Base-by-base conservation (phyloP, 305 asterid genomes). In the Fraxinus albicans region DNA sequence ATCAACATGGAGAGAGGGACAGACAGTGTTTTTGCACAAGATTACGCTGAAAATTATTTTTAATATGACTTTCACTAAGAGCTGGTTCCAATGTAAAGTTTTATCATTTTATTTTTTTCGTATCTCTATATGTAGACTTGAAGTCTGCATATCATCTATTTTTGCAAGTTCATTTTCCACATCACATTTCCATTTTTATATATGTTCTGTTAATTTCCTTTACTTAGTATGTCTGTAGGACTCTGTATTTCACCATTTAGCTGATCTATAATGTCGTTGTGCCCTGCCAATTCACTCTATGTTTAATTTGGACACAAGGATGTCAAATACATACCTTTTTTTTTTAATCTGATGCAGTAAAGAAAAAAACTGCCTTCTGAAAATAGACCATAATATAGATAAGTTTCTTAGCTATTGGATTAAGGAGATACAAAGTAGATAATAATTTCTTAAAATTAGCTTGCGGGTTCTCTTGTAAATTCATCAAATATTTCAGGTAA, bases 401-500 rank as follows among this genome's bases (percentile, higher is more conserved):
- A 60, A 60, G 31, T 6, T 21, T 60, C 8, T 60, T 60, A 21
- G 70, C 4, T 21, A 60, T 60, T 60, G 4, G 33, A 60, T 60
- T 60, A 21, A 21, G 70, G 70, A 60, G 31, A 3, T 60, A 8
- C 70, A 60, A 21, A 21, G 70, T 60, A 21, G 15, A 60, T 21
- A 60, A 17, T 53, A 17, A 17, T 53, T 53, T 53, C 65, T 53
- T 53, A 53, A 53, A n/a, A n/a, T 53, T 58, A 58, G 69, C 27
- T 58, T 58, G 29, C 33, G 31, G 31, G 3, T 60, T 19, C 70
- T 23, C 70, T 19, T 21, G 13, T 21, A 19, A 36, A 53, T 73
- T 40, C 75, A 50, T 86, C 70, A 69, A 33, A 35, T 60, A 55
- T 87, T 90, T 55, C 94, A 95, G 98, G 97, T 70, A 94, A 95